Base-by-base conservation (phyloP, 2,329 filamentous ascomycete species). In the Dactylellina cionopaga region DNA sequence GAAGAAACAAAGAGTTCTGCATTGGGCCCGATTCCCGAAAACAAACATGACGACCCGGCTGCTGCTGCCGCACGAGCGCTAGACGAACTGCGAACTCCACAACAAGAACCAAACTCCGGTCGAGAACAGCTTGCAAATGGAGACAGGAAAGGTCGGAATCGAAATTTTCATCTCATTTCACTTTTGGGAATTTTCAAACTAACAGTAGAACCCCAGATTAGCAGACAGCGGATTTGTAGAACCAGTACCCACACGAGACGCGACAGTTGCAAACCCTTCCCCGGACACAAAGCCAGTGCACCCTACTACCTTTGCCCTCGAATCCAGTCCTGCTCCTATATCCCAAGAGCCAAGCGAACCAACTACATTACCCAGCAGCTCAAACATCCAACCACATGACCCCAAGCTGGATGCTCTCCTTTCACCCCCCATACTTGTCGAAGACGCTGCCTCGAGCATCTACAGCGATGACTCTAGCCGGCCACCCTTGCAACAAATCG, bases 121-220 rank as follows among this genome's bases (percentile, higher is more conserved):
- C 39, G 55, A 29, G 56, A 62, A 6, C 56, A 70, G 13, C 56
- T 70, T 33, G 39, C 49, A 24, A 2, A 62, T 13, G 65, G 65
- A n/a, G 65, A 70, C 2, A 70, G 65, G 27, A 70, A 70, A 70
- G 65, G 65, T 70, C 65, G 51, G 65, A 56, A 44, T 11, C 22
- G 5, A 47, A 22, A 25, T 6, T 15, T 49, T 9, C 22, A 27
- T 29, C 29, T 35, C 19, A 24, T 22, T 33, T 33, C 43, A 22
- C 17, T 25, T 27, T 7, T 39, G 9, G 25, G 39, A 37, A 44
- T 35, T 11, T 43, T 43, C 17, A 41, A 55, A 35, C 56, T 70
- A 63, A 70, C 49, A 31, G 9, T 24, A 19, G 47, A 11, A 37
- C 29, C 27, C 33, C 6, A 56, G 39, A 46, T 56, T 49, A 69